Conservation (phyloP, 2,329 filamentous ascomycete genomes). For the Trichoderma atrobrunneum region DNA sequence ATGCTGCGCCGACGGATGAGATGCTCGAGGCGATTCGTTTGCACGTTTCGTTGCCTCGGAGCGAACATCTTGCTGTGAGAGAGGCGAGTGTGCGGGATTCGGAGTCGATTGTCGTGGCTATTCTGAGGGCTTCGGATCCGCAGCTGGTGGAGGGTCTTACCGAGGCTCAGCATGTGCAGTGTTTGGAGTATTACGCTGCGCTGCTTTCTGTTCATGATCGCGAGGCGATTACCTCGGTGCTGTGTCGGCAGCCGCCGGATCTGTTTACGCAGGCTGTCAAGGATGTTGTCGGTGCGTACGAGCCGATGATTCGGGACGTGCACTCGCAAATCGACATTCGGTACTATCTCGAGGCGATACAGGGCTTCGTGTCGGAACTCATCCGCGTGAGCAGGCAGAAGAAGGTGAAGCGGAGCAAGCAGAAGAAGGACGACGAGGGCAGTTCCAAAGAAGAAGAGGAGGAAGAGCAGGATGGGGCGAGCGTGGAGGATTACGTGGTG, state of each 20-base stretch:
- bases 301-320: conserved; percentile 69
- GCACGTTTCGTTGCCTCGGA: conserved; percentile 51
- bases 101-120: conserved; percentile 63
- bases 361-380: conserved; percentile 69
- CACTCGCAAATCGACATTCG: conserved; percentile 71
- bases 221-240: conserved; percentile 62
- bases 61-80: conserved; percentile 58
- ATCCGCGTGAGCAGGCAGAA: conserved; percentile 57
- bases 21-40: conserved; percentile 59
- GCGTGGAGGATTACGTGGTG: conserved; percentile 69
- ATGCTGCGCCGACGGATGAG: conserved; percentile 50
- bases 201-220: conserved; percentile 71
- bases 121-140: conserved; percentile 56
- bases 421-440: background rate
- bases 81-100: conserved; percentile 48
- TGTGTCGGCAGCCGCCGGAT: conserved; percentile 69
- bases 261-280: conserved; percentile 66
- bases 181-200: conserved; percentile 67
- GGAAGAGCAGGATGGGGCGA: conserved; percentile 42
- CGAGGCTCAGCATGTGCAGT: conserved; percentile 60
- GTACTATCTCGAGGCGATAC: conserved; percentile 63
- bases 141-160: conserved; percentile 47
- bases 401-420: conserved; percentile 25
- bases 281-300: conserved; percentile 65
- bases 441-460: conserved; percentile 26